These are phyloP conservation scores for Parvularia atlantis DNA, from an alignment of 78 protist species.

Conservation along the genomic window DNA sequence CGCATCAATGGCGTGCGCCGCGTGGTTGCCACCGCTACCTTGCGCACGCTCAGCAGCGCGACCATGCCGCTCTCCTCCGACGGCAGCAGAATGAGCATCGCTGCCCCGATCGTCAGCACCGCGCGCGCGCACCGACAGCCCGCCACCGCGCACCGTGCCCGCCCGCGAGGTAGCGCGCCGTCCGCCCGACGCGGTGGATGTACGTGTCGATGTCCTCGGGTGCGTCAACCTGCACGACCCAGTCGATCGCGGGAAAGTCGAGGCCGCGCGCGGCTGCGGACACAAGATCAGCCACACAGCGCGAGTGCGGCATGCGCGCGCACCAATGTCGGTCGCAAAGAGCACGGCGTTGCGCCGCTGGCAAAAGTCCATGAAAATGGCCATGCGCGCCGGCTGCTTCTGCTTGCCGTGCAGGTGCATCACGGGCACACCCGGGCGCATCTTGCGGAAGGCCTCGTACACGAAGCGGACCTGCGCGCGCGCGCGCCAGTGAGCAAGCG, in stretches of 20 bases:
- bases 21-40: not conserved
- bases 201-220: slow-evolving; percentile 89
- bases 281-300: too few relatives aligned
- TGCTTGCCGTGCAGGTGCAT: slow-evolving; percentile 76
- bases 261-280: slow-evolving; percentile 83
- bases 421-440: slow-evolving; percentile 73
- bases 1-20: not conserved
- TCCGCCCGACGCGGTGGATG: slow-evolving; percentile 96
- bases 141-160: too few relatives aligned
- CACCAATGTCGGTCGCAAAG: slow-evolving; percentile 92
- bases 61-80: slow-evolving; percentile 19
- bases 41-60: not conserved
- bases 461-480: slow-evolving; percentile 40
- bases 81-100: slow-evolving; percentile 36
- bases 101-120: too few relatives aligned
- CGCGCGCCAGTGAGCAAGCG: not conserved
- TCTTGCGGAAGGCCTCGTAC: slow-evolving; percentile 47
- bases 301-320: too few relatives aligned
- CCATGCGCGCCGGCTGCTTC: slow-evolving; percentile 69
- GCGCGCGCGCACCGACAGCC: too few relatives aligned
- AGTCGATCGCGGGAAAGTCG: slow-evolving; percentile 91
- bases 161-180: slow-evolving; percentile 69
- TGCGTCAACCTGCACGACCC: slow-evolving; percentile 93
- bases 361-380: slow-evolving; percentile 33
- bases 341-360: slow-evolving; percentile 57